Conservation (phyloP, 169 alveolate species). For the Plasmodium knowlesi region DNA sequence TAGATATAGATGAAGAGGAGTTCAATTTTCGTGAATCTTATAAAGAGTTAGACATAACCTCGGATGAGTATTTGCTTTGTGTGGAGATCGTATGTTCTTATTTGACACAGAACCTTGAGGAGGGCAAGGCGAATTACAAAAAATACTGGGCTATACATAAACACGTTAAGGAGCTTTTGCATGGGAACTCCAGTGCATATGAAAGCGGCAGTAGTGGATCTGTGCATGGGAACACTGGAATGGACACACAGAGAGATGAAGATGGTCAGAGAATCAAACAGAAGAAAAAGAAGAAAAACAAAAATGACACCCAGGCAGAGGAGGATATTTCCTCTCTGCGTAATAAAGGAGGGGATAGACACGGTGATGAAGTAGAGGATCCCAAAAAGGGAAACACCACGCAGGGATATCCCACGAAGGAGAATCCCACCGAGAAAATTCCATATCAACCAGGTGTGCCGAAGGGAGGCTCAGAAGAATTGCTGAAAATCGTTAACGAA, state of each 20-base stretch:
- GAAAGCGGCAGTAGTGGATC: neutral
- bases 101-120: neutral
- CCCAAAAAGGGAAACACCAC: neutral
- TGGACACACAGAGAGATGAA: conserved; percentile 1
- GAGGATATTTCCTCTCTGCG: neutral
- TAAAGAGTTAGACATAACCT: conserved; percentile 8
- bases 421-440: neutral
- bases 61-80: conserved; percentile 25
- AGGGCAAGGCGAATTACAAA: neutral
- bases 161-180: neutral
- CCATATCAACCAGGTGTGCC: neutral
- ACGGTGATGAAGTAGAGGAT: neutral
- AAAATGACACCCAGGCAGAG: neutral
- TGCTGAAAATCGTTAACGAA: neutral
- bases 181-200: neutral
- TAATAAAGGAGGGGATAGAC: neutral
- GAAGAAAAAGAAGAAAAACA: neutral
- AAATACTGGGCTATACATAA: neutral
- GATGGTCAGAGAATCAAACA: neutral
- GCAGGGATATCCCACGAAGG: neutral
- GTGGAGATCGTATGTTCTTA: neutral
- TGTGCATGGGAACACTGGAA: neutral
- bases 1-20: neutral
- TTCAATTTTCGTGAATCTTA: neutral
- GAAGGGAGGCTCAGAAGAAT: neutral